Evolutionary conservation across 768 basidiomycete genomes (phyloP), one percentile per base, ranked within the genome.

Genomic region (Dioszegia aurantiaca): DNA sequence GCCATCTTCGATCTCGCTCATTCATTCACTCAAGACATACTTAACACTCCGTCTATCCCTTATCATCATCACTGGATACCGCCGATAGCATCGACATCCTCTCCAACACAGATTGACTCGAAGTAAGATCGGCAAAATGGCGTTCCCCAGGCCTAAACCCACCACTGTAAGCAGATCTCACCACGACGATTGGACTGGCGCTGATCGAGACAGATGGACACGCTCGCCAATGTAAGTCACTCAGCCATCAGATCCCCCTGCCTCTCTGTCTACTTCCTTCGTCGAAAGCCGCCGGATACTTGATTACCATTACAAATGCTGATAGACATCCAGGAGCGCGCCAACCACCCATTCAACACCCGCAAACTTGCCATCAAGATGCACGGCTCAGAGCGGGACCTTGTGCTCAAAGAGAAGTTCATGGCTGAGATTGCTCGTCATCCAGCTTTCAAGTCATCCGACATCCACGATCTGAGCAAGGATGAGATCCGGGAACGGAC

Each of bases 381-480:
- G 73, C 77, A 78, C 53, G 76, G 76, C 3, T 70, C 69, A 1
- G 75, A 75, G 56, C 65, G 67, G 24, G 66, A 68, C n/a, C 59
- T 78, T 26, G 62, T 65, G 2, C 62, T 75, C 16, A 77, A 77
- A 58, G 75, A 76, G 54, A 69, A 70, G 56, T 75, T 77, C 60
- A 78, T 77, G 77, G 64, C 69, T 3, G 76, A 77, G 69, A 69
- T 80, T 63, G 73, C 76, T 3, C 67, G 79, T 1, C 74, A 77
- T 56, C 79, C 79, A 1, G 71, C 75, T 2, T 80, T 79, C 72
- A 65, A 72, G 52, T 60, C 78, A 12, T 67, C 71, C 21, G 79
- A 80, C 60, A 78, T 78, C 36, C 77, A 78, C 58, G 79, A 79
- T 54, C 61, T 78, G 4, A 63, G 68, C 27, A 78, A 77, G 41